These are phyloP conservation scores for Helenozyma rhizophorensis DNA, from an alignment of 805 yeast species.

Conservation along the genomic window DNA sequence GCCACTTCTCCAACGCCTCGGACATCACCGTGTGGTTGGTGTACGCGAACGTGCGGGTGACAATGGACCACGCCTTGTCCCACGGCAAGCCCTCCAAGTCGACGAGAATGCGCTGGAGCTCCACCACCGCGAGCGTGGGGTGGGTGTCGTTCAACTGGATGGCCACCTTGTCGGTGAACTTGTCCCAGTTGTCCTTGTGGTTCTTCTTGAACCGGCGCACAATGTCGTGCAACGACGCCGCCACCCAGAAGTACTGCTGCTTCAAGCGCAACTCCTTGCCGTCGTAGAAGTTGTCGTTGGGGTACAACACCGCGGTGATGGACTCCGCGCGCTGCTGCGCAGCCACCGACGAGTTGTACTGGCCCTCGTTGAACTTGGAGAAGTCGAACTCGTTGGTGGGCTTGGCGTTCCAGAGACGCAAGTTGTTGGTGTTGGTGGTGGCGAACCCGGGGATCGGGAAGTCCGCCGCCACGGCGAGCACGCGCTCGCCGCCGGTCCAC, in stretches of 20 bases:
- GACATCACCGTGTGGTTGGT: conserved; percentile 94
- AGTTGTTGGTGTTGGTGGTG: conserved; percentile 78
- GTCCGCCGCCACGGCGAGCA: conserved; percentile 85
- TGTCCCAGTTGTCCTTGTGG: conserved; percentile 66
- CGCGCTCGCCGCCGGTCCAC: conserved; percentile 89
- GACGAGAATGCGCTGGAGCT: conserved; percentile 78
- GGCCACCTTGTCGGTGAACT: conserved; percentile 81
- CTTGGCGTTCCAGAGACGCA: conserved; percentile 84
- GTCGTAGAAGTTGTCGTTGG: conserved; percentile 86
- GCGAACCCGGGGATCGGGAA: conserved; percentile 90
- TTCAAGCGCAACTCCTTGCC: conserved; percentile 91
- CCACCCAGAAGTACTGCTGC: conserved; percentile 96
- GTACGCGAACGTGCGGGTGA: conserved; percentile 77
- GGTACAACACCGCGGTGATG: conserved; percentile 87
- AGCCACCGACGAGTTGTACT: conserved; percentile 76
- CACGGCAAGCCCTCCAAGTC: conserved; percentile 79
- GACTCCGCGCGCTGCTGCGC: conserved; percentile 88
- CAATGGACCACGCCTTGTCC: conserved; percentile 85
- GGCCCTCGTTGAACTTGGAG: conserved; percentile 86
- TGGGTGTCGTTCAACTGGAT: conserved; percentile 94
- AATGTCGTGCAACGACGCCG: conserved; percentile 89
- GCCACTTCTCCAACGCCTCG: conserved; percentile 96
- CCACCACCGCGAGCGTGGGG: conserved; percentile 88
- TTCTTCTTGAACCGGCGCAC: conserved; percentile 84
- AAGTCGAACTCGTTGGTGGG: conserved; percentile 92